Evolutionary conservation across 768 basidiomycete species (phyloP).

Genomic region (Auricularia auricula-judae): DNA sequence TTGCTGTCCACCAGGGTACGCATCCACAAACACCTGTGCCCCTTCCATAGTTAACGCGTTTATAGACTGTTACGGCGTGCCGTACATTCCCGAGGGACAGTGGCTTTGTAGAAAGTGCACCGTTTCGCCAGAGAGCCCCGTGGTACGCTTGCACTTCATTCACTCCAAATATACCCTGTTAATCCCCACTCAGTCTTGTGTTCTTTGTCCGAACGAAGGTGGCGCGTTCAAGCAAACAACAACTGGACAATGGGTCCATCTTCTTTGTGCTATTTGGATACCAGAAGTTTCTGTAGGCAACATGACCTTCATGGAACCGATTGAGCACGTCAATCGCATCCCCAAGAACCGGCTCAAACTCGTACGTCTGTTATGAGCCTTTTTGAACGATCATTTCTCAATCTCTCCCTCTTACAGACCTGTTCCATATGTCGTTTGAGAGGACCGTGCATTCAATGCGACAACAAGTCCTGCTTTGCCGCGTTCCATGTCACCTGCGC

Average conservation of each 20-base stretch:
- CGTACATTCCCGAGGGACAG: conserved; percentile 98
- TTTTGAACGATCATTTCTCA: conserved; percentile 1
- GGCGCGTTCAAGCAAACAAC: conserved; percentile 98
- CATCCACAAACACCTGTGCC: background rate
- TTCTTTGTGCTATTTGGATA: conserved; percentile 95
- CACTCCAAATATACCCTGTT: background rate
- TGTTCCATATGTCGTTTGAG: conserved; percentile 52
- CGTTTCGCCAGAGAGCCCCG: conserved; percentile 91
- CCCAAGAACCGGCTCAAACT: conserved; percentile 90
- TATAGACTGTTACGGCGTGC: conserved; percentile 95
- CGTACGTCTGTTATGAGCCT: conserved; percentile 51
- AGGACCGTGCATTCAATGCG: conserved; percentile 85
- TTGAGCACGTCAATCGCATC: conserved; percentile 80
- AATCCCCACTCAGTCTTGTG: conserved; percentile 52
- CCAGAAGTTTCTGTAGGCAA: conserved; percentile 90
- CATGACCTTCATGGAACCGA: conserved; percentile 96
- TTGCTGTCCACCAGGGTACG: conserved; percentile 97
- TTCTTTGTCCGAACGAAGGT: conserved; percentile 93
- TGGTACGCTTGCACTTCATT: conserved; percentile 42
- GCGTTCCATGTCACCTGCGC: conserved; percentile 96
- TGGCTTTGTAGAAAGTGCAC: conserved; percentile 99
- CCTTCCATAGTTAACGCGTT: background rate
- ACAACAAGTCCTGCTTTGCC: conserved; percentile 77
- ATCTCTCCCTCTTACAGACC: conserved; percentile 24
- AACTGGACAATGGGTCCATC: conserved; percentile 87